Conservation (phyloP, 352 stramenopile species). For the Globisporangium solare region DNA sequence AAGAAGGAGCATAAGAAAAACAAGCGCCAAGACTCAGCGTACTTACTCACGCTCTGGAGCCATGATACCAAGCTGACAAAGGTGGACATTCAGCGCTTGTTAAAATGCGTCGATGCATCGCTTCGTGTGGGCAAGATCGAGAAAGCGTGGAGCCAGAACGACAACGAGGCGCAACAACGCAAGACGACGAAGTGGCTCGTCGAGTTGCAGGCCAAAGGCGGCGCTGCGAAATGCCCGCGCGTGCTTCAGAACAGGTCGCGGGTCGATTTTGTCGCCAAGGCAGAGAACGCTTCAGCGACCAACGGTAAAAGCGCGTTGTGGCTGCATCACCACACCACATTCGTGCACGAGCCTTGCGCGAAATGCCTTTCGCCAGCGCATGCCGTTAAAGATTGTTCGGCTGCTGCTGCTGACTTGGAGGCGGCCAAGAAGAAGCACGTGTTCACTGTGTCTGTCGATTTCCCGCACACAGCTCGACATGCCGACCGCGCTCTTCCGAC, state of each 20-base stretch:
- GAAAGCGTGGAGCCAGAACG: conserved; percentile 3
- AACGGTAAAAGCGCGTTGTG: conserved; percentile 19
- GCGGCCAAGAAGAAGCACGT: background rate
- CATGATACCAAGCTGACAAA: conserved; percentile 31
- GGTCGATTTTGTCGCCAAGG: conserved; percentile 32
- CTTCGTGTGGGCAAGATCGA: conserved; percentile 32
- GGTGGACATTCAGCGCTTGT: conserved; percentile 23
- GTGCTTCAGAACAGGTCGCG: conserved; percentile 27
- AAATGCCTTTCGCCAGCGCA: conserved; percentile 12
- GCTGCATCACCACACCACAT: conserved; percentile 43
- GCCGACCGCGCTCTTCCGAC: background rate
- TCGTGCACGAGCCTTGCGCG: conserved; percentile 6
- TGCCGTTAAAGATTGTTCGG: background rate
- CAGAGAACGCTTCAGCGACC: conserved; percentile 13
- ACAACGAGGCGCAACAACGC: background rate
- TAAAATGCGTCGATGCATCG: conserved; percentile 30
- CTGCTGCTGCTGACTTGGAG: background rate
- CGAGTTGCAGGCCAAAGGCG: conserved; percentile 23
- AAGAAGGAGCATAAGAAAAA: conserved; percentile 14
- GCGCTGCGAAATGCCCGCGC: conserved; percentile 24
- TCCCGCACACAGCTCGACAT: background rate
- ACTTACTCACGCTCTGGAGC: conserved; percentile 29
- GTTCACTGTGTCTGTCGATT: background rate
- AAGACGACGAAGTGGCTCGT: conserved; percentile 30
- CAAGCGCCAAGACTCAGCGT: conserved; percentile 18